phyloP scores from a whole-genome alignment of 2,329 filamentous ascomycete species.

The Pseudodiploospora longispora region DNA sequence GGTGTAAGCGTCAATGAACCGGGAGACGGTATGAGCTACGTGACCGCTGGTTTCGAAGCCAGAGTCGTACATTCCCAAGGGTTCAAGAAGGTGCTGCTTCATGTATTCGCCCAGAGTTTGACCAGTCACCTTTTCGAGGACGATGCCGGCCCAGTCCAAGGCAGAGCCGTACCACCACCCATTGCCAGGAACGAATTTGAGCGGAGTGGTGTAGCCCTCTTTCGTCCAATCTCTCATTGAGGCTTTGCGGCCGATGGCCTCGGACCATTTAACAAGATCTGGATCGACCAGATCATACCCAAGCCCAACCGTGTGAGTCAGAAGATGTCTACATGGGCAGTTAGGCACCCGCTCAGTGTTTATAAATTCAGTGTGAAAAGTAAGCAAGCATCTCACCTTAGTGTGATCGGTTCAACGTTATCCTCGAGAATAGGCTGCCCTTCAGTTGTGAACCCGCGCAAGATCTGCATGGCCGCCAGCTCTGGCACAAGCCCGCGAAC shows the following conservation, averaged over 20 bases:
- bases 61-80: slow-evolving; percentile 28
- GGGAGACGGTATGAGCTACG: slow-evolving; percentile 12
- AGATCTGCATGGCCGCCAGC: slow-evolving; percentile 25
- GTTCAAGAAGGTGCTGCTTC: slow-evolving; percentile 26
- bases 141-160: slow-evolving; percentile 39
- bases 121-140: slow-evolving; percentile 33
- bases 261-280: slow-evolving; percentile 31
- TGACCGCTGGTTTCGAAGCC: slow-evolving; percentile 24
- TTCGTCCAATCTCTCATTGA: slow-evolving; percentile 24
- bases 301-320: slow-evolving; percentile 43
- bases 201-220: slow-evolving; percentile 32
- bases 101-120: slow-evolving; percentile 29
- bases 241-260: slow-evolving; percentile 22
- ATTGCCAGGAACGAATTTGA: slow-evolving; percentile 36
- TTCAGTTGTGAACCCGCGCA: slow-evolving; percentile 27
- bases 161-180: slow-evolving; percentile 41
- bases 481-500: slow-evolving; percentile 25
- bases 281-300: slow-evolving; percentile 35
- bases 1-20: slow-evolving; percentile 12
- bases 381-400: slow-evolving; percentile 20
- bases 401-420: slow-evolving; percentile 29
- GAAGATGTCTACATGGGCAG: slow-evolving; percentile 19
- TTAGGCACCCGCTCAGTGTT: background rate
- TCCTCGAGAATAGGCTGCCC: slow-evolving; percentile 29
- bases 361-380: background rate